phyloP scores from a whole-genome alignment of 441 rosid genomes.

The Pelargonium cotyledonis region DNA sequence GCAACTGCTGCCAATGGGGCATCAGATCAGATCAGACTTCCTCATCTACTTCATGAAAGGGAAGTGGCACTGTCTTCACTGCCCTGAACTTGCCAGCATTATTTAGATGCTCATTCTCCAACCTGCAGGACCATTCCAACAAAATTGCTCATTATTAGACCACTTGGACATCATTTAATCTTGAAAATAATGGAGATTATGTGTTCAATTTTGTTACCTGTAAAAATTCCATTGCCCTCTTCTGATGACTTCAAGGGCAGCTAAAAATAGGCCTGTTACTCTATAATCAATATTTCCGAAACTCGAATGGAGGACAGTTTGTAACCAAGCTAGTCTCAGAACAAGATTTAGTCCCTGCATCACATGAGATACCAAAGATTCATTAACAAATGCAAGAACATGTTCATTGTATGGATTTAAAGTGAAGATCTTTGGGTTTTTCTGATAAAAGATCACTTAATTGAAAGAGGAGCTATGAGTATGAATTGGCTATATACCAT shows the following conservation, averaged over 20 bases:
- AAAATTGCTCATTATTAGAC: not conserved
- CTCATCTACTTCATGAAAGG: slow-evolving; percentile 87
- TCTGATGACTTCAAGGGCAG: slow-evolving; percentile 87
- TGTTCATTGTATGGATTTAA: slow-evolving; percentile 13
- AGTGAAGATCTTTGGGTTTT: too few relatives aligned
- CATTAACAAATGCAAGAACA: slow-evolving; percentile 23
- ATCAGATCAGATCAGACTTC: slow-evolving; percentile 30
- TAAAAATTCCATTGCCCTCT: slow-evolving; percentile 96
- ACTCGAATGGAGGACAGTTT: slow-evolving; percentile 69
- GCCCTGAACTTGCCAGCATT: slow-evolving; percentile 96
- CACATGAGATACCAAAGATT: slow-evolving; percentile 21
- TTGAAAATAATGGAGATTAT: too few relatives aligned
- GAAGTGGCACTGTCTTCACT: slow-evolving; percentile 87
- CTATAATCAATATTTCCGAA: slow-evolving; percentile 73
- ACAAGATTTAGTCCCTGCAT: slow-evolving; percentile 72
- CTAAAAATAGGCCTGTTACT: slow-evolving; percentile 68
- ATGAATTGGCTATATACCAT: slow-evolving; percentile 44
- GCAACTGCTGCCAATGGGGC: too few relatives aligned
- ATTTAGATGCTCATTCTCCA: slow-evolving; percentile 99
- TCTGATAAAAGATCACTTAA: not conserved
- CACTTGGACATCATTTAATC: not conserved
- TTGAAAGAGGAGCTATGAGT: not conserved
- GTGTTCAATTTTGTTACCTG: slow-evolving; percentile 41
- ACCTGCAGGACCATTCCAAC: slow-evolving; percentile 40
- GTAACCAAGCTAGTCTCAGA: slow-evolving; percentile 94